Conservation (phyloP, 805 yeast genomes). For the Saccharomycopsis babjevae region DNA sequence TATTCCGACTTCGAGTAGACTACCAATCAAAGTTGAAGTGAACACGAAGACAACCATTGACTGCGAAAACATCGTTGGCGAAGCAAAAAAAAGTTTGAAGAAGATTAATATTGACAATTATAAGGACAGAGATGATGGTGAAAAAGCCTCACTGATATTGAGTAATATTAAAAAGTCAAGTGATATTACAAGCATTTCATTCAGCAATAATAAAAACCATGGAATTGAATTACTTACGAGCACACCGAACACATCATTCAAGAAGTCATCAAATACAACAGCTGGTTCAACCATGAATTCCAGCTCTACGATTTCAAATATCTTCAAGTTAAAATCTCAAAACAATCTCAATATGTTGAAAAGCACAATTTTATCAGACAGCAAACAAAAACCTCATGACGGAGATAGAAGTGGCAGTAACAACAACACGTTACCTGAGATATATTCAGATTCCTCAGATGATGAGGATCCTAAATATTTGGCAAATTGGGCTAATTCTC, state of each 20-base stretch:
- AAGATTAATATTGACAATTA: neutral
- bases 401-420: slow-evolving; percentile 2
- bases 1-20: neutral
- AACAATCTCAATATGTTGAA: neutral
- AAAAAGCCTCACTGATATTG: neutral
- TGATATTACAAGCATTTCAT: slow-evolving; percentile 13
- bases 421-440: slow-evolving; percentile 32
- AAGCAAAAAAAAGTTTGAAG: neutral
- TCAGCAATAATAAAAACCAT: neutral
- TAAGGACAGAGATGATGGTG: neutral
- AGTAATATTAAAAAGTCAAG: slow-evolving; percentile 13
- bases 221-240: slow-evolving; percentile 1
- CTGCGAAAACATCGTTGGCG: neutral
- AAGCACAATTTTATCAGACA: neutral
- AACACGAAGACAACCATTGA: neutral
- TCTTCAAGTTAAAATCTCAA: neutral
- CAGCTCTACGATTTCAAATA: slow-evolving; percentile 8
- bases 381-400: neutral
- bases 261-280: slow-evolving; percentile 9
- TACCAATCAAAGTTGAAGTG: neutral
- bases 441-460: slow-evolving; percentile 43
- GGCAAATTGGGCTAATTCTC: slow-evolving; percentile 55
- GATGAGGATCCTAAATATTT: slow-evolving; percentile 39
- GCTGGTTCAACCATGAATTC: neutral
- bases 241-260: slow-evolving; percentile 13